phyloP scores from a whole-genome alignment of 805 yeast genomes.

The Myxozyma melibiosi region DNA sequence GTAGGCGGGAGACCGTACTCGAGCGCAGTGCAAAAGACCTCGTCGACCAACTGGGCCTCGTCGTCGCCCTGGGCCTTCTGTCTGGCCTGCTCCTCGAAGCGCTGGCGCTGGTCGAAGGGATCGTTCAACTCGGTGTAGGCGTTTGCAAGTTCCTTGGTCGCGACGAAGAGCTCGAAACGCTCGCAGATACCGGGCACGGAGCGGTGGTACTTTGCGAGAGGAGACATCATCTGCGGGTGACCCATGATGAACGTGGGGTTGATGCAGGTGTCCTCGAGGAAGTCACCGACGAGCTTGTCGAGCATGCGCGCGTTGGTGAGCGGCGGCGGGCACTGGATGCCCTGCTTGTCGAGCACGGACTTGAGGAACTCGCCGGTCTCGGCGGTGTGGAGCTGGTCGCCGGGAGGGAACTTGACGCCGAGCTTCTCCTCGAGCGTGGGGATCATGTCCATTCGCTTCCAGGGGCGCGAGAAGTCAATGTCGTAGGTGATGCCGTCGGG shows the following conservation, averaged over 20 bases:
- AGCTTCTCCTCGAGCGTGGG: slow-evolving; percentile 88
- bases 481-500: slow-evolving; percentile 74
- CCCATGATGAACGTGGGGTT: slow-evolving; percentile 98
- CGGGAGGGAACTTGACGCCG: slow-evolving; percentile 90
- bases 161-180: slow-evolving; percentile 97
- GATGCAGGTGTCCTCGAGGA: slow-evolving; percentile 83
- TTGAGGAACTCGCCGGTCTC: slow-evolving; percentile 92
- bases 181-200: slow-evolving; percentile 92
- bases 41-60: slow-evolving; percentile 96
- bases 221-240: slow-evolving; percentile 99
- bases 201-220: slow-evolving; percentile 95
- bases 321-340: slow-evolving; percentile 86
- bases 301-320: slow-evolving; percentile 98
- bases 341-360: slow-evolving; percentile 72
- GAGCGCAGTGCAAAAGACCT: slow-evolving; percentile 94
- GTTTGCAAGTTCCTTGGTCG: slow-evolving; percentile 96
- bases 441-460: slow-evolving; percentile 98
- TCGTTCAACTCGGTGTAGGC: slow-evolving; percentile 99
- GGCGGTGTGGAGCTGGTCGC: slow-evolving; percentile 89
- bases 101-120: slow-evolving; percentile 95
- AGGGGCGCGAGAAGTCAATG: slow-evolving; percentile 90
- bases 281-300: slow-evolving; percentile 95
- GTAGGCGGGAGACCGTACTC: slow-evolving; percentile 99
- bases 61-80: slow-evolving; percentile 99
- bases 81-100: slow-evolving; percentile 98